Base-by-base conservation (phyloP, 2,329 filamentous ascomycete species). In the Metarhizium robertsii region DNA sequence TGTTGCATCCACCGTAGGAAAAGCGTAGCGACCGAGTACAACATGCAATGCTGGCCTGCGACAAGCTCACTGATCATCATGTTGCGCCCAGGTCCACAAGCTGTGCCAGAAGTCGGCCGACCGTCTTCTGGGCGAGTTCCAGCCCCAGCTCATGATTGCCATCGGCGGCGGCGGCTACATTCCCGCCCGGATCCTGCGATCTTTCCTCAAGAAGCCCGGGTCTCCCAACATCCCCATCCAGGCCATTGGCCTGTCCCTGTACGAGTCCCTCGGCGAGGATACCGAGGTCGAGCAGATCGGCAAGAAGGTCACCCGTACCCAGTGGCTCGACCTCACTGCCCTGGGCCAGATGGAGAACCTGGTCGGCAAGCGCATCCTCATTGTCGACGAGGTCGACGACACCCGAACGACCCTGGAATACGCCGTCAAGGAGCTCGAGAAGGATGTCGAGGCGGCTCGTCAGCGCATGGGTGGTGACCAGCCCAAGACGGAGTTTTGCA, bases 121-220 rank as follows among this genome's bases (percentile, higher is more conserved):
- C 61, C 78, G 79, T 65, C 95, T 97, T 71, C 85, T 99, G 65
- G 77, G 85, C 69, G 84, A 89, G 16, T 91, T 96, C 79, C 81
- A 90, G 70, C 94, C 94, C 43, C 90, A 96, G 72, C 88, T 99
- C 64, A 96, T 99, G 81, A 95, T 99, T 72, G 94, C 94, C 69
- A 97, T 97, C 71, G 94, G 94, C 65, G 94, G 94, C 61, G 94
- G 94, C 66, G 94, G 94, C 66, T 99, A 96, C 74, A 91, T 99
- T 45, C 94, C 94, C 59, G 94, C 94, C 49, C 89, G 94, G 65
- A 99, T 99, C 72, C 83, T 99, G 61, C 90, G 94, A 61, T 97
- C 94, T 20, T 99, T 99, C 80, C 88, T 99, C 72, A 96, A 95
- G 80, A 83, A 85, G 69, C 80, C 89, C 58, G 90, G 88, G 64